These are phyloP conservation scores for Lycium barbarum DNA, from an alignment of 257 asterid species.

Conservation along the genomic window DNA sequence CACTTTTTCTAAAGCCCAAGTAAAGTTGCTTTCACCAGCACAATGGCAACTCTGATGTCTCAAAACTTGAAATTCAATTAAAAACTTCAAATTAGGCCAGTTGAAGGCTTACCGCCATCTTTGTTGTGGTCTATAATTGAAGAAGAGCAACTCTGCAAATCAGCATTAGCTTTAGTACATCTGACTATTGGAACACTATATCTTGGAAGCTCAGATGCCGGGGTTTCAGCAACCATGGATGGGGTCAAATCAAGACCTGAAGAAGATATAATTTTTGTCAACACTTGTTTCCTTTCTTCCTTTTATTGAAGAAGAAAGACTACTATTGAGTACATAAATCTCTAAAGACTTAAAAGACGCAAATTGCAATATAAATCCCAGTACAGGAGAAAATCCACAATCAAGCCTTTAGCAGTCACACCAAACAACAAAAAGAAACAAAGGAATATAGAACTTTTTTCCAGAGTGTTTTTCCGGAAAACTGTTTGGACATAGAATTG, in stretches of 20 bases:
- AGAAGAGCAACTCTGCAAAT: slow-evolving; percentile 32
- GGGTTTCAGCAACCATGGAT: slow-evolving; percentile 71
- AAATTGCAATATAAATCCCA: neutral
- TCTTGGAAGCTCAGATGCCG: slow-evolving; percentile 54
- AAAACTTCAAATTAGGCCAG: neutral
- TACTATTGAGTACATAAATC: neutral
- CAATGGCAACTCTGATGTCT: slow-evolving; percentile 3
- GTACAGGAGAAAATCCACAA: slow-evolving; percentile 1
- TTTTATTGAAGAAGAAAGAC: neutral
- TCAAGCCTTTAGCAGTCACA: neutral
- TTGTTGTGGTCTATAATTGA: slow-evolving; percentile 36
- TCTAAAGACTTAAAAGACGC: neutral
- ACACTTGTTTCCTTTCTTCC: neutral
- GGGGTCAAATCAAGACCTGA: slow-evolving; percentile 46
- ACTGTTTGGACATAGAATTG: no score
- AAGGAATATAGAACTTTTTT: neutral
- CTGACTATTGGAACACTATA: slow-evolving; percentile 41
- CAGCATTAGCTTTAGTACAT: slow-evolving; percentile 39
- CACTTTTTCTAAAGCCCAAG: neutral
- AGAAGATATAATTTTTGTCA: slow-evolving; percentile 29
- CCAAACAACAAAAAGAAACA: neutral
- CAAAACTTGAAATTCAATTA: neutral
- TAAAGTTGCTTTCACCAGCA: neutral
- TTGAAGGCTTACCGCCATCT: slow-evolving; percentile 15
- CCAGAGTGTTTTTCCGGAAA: no score